Conservation (phyloP, 257 asterid genomes). For the Lithospermum erythrorhizon region DNA sequence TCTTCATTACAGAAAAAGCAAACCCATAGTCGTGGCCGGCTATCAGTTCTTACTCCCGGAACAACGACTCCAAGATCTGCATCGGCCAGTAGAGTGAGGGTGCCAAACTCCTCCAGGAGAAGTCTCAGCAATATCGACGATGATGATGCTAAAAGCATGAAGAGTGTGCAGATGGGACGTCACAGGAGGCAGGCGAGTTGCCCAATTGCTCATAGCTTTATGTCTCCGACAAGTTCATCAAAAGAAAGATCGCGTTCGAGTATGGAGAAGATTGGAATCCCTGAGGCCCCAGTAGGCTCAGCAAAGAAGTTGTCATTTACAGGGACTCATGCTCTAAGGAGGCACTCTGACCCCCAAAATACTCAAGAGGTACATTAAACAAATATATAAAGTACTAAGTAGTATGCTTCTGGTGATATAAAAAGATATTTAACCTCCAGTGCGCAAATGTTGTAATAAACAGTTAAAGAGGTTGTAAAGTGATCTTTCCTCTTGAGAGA, state of each 20-base stretch:
- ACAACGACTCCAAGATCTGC: conserved; percentile 11
- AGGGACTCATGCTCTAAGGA: conserved; percentile 28
- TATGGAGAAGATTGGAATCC: conserved; percentile 12
- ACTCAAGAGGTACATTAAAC: too few species aligned
- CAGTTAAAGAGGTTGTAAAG: too few species aligned
- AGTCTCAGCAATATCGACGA: conserved; percentile 33
- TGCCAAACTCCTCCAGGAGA: conserved; percentile 29
- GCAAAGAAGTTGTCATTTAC: conserved; percentile 51
- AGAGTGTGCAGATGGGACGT: conserved; percentile 45
- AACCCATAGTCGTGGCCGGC: conserved; percentile 35
- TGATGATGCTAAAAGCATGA: conserved; percentile 48
- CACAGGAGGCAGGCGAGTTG: conserved; percentile 53
- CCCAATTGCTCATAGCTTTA: conserved; percentile 47
- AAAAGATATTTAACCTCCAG: too few species aligned
- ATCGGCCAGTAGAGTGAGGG: conserved; percentile 11
- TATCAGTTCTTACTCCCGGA: conserved; percentile 55
- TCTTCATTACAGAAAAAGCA: conserved; percentile 32
- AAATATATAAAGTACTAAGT: too few species aligned
- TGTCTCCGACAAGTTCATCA: conserved; percentile 52
- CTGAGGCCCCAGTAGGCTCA: conserved; percentile 24
- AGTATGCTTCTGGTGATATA: too few species aligned
- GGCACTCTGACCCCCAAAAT: conserved; percentile 35
- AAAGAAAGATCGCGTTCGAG: conserved; percentile 39
- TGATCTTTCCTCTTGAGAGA: too few species aligned
- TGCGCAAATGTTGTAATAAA: too few species aligned